phyloP scores from a whole-genome alignment of 2,329 filamentous ascomycete species.

The Cordyceps javanica region DNA sequence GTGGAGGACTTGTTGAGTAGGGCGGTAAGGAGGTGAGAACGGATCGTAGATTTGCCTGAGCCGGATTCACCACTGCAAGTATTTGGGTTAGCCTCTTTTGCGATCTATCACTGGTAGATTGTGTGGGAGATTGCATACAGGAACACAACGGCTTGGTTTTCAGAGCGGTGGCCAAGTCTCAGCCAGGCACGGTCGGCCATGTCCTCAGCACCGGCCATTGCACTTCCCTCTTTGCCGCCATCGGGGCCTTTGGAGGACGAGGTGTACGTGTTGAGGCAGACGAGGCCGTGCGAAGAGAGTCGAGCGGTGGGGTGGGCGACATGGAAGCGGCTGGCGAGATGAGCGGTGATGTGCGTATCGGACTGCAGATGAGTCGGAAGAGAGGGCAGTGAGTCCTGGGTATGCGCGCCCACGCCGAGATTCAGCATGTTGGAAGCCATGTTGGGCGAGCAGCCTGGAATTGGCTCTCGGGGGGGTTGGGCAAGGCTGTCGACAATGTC shows the following conservation, averaged over 20 bases:
- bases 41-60: slow-evolving; percentile 90
- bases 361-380: slow-evolving; percentile 78
- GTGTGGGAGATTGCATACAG: slow-evolving; percentile 55
- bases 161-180: slow-evolving; percentile 77
- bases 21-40: slow-evolving; percentile 79
- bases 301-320: slow-evolving; percentile 80
- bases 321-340: slow-evolving; percentile 86
- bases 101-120: background rate
- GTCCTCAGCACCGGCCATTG: slow-evolving; percentile 87
- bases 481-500: background rate
- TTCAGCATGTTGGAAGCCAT: slow-evolving; percentile 57
- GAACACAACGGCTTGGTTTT: slow-evolving; percentile 91
- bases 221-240: slow-evolving; percentile 86
- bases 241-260: slow-evolving; percentile 81
- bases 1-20: slow-evolving; percentile 87
- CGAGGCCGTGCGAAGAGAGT: slow-evolving; percentile 84
- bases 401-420: slow-evolving; percentile 58
- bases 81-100: slow-evolving; percentile 19
- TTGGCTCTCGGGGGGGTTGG: slow-evolving; percentile 19
- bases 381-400: slow-evolving; percentile 79
- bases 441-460: slow-evolving; percentile 31
- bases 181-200: slow-evolving; percentile 81
- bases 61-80: slow-evolving; percentile 79
- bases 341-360: slow-evolving; percentile 72
- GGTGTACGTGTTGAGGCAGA: slow-evolving; percentile 92